Evolutionary conservation across 345 rosid genomes (phyloP).

Genomic region (Melaleuca alternifolia): DNA sequence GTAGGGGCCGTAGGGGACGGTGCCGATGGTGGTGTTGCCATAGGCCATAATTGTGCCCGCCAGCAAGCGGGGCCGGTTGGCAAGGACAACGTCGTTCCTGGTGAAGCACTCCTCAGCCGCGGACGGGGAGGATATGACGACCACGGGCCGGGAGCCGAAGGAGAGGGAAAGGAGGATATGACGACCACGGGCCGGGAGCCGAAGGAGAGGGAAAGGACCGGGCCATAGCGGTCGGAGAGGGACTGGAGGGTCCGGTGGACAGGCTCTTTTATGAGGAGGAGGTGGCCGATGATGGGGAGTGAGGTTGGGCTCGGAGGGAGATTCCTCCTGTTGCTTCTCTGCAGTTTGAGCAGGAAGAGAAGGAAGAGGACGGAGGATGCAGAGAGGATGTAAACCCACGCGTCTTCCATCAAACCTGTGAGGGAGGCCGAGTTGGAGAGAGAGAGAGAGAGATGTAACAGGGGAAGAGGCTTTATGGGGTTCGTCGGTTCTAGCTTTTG

Average conservation of each 20-base stretch:
- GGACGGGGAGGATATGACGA: too few species aligned
- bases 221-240: conserved; percentile 20
- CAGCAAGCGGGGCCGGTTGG: conserved; percentile 22
- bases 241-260: conserved; percentile 14
- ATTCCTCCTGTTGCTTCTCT: conserved; percentile 7
- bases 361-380: background rate
- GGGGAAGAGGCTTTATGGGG: background rate
- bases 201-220: conserved; percentile 13
- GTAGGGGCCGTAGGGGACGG: conserved; percentile 23
- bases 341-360: conserved; percentile 1
- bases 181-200: conserved; percentile 23
- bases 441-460: too few species aligned
- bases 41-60: conserved; percentile 13
- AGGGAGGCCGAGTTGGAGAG: background rate
- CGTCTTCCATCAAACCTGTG: background rate
- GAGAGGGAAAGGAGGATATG: too few species aligned
- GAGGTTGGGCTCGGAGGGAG: conserved; percentile 34
- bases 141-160: too few species aligned
- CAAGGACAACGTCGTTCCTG: conserved; percentile 24
- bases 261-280: conserved; percentile 30
- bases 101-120: conserved; percentile 30
- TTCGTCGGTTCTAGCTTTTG: background rate
- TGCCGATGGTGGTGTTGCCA: conserved; percentile 10
- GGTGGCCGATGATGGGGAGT: conserved; percentile 39
- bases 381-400: background rate